These are phyloP conservation scores for Primulina eburnea DNA, from an alignment of 257 asterid genomes.

Conservation along the genomic window DNA sequence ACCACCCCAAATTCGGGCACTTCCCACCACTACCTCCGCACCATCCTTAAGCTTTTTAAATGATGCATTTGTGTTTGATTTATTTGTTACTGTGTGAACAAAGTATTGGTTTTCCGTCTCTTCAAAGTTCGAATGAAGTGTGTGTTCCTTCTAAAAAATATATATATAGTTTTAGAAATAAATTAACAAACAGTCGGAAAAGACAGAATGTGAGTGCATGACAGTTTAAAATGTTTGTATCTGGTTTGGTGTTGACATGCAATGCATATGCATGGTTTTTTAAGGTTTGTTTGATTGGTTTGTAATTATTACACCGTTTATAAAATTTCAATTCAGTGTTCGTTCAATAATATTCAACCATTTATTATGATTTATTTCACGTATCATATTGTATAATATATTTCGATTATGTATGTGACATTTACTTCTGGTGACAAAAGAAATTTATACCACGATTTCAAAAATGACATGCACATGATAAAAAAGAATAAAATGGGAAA, in stretches of 20 bases:
- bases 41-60: background rate
- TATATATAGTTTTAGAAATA: background rate
- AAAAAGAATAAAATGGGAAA: too few relatives aligned
- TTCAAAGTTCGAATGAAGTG: too few relatives aligned
- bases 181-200: background rate
- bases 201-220: background rate
- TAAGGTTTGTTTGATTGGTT: background rate
- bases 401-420: too few relatives aligned
- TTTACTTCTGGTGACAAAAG: background rate
- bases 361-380: too few relatives aligned
- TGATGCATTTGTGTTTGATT: too few relatives aligned
- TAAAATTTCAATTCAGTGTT: background rate
- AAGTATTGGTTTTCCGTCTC: too few relatives aligned
- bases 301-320: background rate
- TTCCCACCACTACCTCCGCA: conserved; percentile 31
- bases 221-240: background rate
- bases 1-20: conserved; percentile 1
- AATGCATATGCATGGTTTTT: background rate
- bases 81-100: too few relatives aligned
- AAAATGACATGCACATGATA: too few relatives aligned
- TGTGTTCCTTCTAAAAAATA: too few relatives aligned
- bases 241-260: background rate
- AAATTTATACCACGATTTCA: too few relatives aligned
- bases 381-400: too few relatives aligned
- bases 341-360: background rate